phyloP scores from a whole-genome alignment of 164 flowering plant genomes.

The Sedum album region DNA sequence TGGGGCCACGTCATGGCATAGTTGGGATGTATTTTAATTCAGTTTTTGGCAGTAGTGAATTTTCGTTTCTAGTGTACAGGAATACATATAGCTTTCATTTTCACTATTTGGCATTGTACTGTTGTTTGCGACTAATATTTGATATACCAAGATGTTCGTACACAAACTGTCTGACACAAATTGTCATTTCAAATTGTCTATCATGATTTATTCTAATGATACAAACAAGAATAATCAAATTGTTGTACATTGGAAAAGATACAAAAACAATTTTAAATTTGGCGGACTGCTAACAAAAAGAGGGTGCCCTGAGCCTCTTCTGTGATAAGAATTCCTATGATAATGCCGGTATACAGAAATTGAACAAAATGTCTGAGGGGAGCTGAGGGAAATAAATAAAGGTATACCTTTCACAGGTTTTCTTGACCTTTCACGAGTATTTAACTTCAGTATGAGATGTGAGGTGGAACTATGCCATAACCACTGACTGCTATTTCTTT shows the following conservation, averaged over 20 bases:
- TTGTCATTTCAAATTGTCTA: not conserved
- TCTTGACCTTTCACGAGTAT: not conserved
- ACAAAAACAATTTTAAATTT: not conserved
- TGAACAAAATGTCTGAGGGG: not conserved
- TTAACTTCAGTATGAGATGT: not conserved
- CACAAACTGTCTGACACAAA: not conserved
- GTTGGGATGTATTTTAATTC: no score
- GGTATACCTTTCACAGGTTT: not conserved
- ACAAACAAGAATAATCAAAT: not conserved
- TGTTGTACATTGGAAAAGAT: not conserved
- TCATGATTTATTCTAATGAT: not conserved
- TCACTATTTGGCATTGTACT: no score
- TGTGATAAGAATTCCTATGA: not conserved
- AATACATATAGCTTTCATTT: no score
- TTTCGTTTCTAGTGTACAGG: no score
- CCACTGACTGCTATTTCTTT: conserved; percentile 8
- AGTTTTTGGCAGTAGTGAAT: no score
- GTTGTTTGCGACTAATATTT: no score
- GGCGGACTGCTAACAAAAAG: not conserved
- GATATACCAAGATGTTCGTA: no score
- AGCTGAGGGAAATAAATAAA: not conserved
- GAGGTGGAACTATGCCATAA: not conserved
- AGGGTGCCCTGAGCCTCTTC: not conserved
- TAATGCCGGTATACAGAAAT: not conserved
- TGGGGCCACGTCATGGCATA: no score